Percentiles rank a stretch among this genome's conserved stretches.
Conservation (phyloP, 139 green algal genomes). For the Diplosphaera chodatii region DNA sequence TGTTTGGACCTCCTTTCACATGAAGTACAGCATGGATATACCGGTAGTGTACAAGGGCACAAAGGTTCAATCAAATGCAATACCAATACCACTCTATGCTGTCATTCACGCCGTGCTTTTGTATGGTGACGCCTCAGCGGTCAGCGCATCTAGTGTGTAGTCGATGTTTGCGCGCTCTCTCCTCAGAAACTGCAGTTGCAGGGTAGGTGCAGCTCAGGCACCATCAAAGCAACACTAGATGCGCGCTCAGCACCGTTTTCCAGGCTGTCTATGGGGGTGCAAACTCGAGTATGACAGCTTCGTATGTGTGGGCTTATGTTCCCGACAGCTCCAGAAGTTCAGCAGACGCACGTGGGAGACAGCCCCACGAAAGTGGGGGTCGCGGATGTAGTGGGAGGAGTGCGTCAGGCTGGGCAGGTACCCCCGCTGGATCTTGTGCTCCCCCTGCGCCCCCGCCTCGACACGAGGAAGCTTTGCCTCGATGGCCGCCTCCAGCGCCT, state of each 20-base stretch:
- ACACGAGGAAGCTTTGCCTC: constrained; percentile 57
- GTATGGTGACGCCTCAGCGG: constrained; percentile 45
- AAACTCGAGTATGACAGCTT: too few species aligned
- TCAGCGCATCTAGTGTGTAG: constrained; percentile 43
- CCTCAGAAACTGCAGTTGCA: constrained; percentile 28
- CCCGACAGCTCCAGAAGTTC: too few species aligned
- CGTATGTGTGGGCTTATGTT: too few species aligned
- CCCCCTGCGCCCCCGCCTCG: constrained; percentile 87
- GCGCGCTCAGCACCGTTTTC: too few species aligned
- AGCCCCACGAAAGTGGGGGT: constrained; percentile 32
- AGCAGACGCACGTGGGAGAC: constrained; percentile 5
- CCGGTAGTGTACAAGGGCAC: too few species aligned
- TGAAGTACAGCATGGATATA: too few species aligned
- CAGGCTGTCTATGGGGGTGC: too few species aligned
- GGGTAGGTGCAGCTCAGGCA: too few species aligned
- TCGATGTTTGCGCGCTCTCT: constrained; percentile 45
- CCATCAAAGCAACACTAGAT: too few species aligned
- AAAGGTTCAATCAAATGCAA: too few species aligned
- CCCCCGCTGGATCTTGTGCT: constrained; percentile 89
- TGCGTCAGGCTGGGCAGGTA: constrained; percentile 83
- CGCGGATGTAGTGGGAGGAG: constrained; percentile 64
- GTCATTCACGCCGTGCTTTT: constrained; percentile 20
- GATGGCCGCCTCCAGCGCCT: constrained; percentile 73
- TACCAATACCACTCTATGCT: too few species aligned
- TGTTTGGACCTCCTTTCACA: too few species aligned